Evolutionary conservation across 768 basidiomycete species (phyloP).

Genomic region (Tricholoma matsutake): DNA sequence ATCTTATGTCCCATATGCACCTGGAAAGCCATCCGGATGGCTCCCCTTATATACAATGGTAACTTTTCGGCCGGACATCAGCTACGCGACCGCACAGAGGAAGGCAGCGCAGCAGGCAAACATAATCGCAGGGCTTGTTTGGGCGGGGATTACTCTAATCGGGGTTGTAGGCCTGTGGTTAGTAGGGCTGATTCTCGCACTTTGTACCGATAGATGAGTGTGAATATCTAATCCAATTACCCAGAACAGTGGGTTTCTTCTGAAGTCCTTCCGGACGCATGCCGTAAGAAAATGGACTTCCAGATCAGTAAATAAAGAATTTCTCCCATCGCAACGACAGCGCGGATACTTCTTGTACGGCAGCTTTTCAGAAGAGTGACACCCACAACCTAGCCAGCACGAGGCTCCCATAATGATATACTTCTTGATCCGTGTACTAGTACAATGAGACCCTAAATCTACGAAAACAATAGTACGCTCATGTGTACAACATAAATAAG

Average conservation of each 20-base stretch:
- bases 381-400: conserved; percentile 10
- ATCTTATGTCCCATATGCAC: conserved; percentile 54
- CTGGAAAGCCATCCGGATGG: conserved; percentile 71
- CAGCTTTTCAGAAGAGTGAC: conserved; percentile 18
- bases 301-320: conserved; percentile 22
- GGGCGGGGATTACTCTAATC: conserved; percentile 44
- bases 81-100: conserved; percentile 76
- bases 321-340: conserved; percentile 22
- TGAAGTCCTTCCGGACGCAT: conserved; percentile 13
- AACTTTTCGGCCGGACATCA: conserved; percentile 94
- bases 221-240: conserved; percentile 15
- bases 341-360: conserved; percentile 26
- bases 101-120: conserved; percentile 68
- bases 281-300: conserved; percentile 11
- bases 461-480: conserved; percentile 21
- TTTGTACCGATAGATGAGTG: conserved; percentile 12
- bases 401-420: conserved; percentile 21
- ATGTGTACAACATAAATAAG: conserved; percentile 38
- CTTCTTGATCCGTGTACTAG: conserved; percentile 12
- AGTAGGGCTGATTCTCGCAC: conserved; percentile 31
- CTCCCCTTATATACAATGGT: conserved; percentile 96
- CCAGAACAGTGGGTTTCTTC: conserved; percentile 9
- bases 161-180: conserved; percentile 43
- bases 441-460: conserved; percentile 24
- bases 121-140: conserved; percentile 51